Conservation (phyloP, 805 yeast species). For the Debaryomyces tyrocola region DNA sequence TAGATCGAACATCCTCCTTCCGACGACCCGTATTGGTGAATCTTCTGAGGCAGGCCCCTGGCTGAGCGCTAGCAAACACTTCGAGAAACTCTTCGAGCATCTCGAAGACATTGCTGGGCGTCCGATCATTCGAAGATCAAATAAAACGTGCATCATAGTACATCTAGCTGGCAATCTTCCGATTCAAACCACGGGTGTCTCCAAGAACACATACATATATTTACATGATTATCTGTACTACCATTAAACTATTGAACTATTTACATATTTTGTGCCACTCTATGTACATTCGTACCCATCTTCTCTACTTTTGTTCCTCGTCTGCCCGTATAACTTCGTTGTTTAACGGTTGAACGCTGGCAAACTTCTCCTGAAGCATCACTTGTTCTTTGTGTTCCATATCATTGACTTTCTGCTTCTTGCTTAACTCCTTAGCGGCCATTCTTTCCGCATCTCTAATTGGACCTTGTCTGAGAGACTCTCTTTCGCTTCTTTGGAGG, state of each 20-base stretch:
- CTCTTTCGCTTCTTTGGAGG: slow-evolving; percentile 68
- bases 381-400: slow-evolving; percentile 67
- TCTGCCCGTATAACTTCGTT: slow-evolving; percentile 27
- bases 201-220: slow-evolving; percentile 46
- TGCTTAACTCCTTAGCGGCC: slow-evolving; percentile 43
- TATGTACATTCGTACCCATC: not conserved
- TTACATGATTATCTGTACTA: not conserved
- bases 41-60: slow-evolving; percentile 34
- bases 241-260: not conserved
- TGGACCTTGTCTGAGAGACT: slow-evolving; percentile 77
- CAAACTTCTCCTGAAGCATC: slow-evolving; percentile 56
- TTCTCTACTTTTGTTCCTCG: slow-evolving; percentile 3
- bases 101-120: not conserved
- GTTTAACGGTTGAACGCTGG: slow-evolving; percentile 58
- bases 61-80: not conserved
- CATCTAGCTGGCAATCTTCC: slow-evolving; percentile 33
- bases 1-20: slow-evolving; percentile 20
- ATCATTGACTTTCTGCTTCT: slow-evolving; percentile 52
- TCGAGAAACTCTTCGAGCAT: not conserved
- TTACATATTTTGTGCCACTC: not conserved
- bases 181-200: slow-evolving; percentile 44
- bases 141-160: slow-evolving; percentile 46
- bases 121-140: slow-evolving; percentile 12
- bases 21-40: slow-evolving; percentile 46
- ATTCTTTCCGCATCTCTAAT: slow-evolving; percentile 75